Conservation (phyloP, 2,329 filamentous ascomycete species). For the Exophiala aquamarina region DNA sequence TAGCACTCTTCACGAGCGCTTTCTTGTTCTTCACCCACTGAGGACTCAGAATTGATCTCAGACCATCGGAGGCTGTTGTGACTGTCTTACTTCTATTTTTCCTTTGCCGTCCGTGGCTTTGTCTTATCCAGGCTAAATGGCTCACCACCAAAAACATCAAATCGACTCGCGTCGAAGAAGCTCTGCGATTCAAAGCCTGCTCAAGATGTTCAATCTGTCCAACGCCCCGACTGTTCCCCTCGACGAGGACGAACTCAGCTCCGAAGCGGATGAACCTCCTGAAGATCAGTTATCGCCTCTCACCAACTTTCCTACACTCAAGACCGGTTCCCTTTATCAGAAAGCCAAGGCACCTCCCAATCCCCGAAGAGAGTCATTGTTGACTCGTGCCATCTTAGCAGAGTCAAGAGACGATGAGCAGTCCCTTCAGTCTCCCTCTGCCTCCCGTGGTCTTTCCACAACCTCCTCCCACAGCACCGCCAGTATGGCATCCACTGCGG, state of each 20-base stretch:
- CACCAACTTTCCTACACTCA: slow-evolving; percentile 24
- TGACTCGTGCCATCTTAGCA: slow-evolving; percentile 79
- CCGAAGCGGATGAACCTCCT: slow-evolving; percentile 86
- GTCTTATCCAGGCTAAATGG: slow-evolving; percentile 9
- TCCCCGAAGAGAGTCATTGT: slow-evolving; percentile 69
- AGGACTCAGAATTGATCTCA: slow-evolving; percentile 1
- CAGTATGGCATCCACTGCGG: slow-evolving; percentile 80
- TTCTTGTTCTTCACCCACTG: slow-evolving; percentile 29
- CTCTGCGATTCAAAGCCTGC: slow-evolving; percentile 38
- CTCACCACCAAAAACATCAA: slow-evolving; percentile 25
- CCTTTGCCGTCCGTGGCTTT: too few species aligned
- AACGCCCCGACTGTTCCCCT: slow-evolving; percentile 39
- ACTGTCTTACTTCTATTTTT: neutral
- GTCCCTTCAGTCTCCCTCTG: slow-evolving; percentile 22
- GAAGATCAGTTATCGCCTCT: slow-evolving; percentile 51
- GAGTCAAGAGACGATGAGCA: slow-evolving; percentile 58
- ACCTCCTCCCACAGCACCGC: slow-evolving; percentile 75
- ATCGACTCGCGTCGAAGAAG: slow-evolving; percentile 9
- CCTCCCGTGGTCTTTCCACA: slow-evolving; percentile 46
- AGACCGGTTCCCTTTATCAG: slow-evolving; percentile 40
- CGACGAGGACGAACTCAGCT: slow-evolving; percentile 63
- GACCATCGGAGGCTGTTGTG: slow-evolving; percentile 1
- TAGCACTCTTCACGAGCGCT: slow-evolving; percentile 7
- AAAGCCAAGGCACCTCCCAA: slow-evolving; percentile 38
- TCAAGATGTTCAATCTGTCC: slow-evolving; percentile 47